Conservation (phyloP, 768 basidiomycete species). For the Hemileccinum impolitum region DNA sequence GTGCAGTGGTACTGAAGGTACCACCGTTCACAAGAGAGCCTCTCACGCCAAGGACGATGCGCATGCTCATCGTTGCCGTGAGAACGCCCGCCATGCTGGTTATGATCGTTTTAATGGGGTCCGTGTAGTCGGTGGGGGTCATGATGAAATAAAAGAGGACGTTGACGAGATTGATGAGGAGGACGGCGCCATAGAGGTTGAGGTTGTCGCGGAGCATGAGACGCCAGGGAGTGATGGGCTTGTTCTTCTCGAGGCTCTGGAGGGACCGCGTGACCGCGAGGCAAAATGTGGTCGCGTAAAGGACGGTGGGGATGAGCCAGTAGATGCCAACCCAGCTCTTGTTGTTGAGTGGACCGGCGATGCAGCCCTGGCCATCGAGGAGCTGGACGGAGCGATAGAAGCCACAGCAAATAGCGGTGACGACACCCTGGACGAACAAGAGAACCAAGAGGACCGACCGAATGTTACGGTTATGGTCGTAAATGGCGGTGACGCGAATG, state of each 20-base stretch:
- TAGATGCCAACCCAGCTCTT: conserved; percentile 76
- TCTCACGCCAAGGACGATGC: conserved; percentile 79
- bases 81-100: conserved; percentile 85
- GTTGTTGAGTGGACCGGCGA: conserved; percentile 73
- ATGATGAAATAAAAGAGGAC: conserved; percentile 86
- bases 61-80: conserved; percentile 84
- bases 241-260: conserved; percentile 40
- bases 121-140: conserved; percentile 53
- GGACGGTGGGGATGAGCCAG: conserved; percentile 74
- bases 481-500: conserved; percentile 77
- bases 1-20: conserved; percentile 56
- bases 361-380: conserved; percentile 74
- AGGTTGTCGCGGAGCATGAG: conserved; percentile 88
- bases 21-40: conserved; percentile 74
- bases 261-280: conserved; percentile 25
- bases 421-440: conserved; percentile 63
- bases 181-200: conserved; percentile 81
- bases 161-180: conserved; percentile 78
- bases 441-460: conserved; percentile 55
- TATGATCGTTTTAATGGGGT: conserved; percentile 79
- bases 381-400: conserved; percentile 84
- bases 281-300: conserved; percentile 42
- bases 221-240: conserved; percentile 69
- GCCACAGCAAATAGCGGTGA: conserved; percentile 70
- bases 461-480: conserved; percentile 53